A percentile compares a stretch with the other conserved stretches of the same genome.
These are phyloP conservation scores for Stachybotrys chartarum DNA, from an alignment of 2,329 filamentous ascomycete genomes.

Conservation along the genomic window DNA sequence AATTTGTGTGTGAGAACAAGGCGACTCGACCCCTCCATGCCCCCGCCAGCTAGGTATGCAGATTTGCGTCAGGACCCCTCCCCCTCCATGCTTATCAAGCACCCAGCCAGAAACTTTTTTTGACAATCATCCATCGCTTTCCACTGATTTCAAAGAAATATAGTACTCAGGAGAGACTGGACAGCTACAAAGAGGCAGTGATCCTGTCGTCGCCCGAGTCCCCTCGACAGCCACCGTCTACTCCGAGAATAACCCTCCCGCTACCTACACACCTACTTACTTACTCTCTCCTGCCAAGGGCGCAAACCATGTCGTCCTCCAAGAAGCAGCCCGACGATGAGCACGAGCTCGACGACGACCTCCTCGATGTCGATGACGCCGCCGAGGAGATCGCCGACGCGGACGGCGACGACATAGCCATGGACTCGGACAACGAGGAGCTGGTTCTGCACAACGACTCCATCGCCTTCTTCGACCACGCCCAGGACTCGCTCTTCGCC, in stretches of 20 bases:
- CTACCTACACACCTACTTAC: background rate
- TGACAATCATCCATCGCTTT: background rate
- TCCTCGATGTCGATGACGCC: conserved; percentile 71
- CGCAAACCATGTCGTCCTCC: conserved; percentile 11
- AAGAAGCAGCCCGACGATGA: conserved; percentile 46
- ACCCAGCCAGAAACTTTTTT: conserved; percentile 2
- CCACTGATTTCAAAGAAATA: background rate
- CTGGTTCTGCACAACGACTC: conserved; percentile 87
- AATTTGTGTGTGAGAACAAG: background rate
- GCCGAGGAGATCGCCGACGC: conserved; percentile 61
- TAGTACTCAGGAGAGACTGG: background rate
- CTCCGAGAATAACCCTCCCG: background rate
- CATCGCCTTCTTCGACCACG: conserved; percentile 80
- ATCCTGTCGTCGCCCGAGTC: background rate
- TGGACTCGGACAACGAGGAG: conserved; percentile 75
- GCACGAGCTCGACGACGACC: conserved; percentile 65
- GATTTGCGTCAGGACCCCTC: background rate
- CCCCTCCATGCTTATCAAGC: background rate
- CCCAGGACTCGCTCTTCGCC: conserved; percentile 88
- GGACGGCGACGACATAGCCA: conserved; percentile 62
- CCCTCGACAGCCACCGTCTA: too few relatives aligned
- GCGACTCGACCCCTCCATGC: background rate
- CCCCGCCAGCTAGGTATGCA: background rate
- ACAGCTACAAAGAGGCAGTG: too few relatives aligned
- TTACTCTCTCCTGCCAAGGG: background rate